Conservation (phyloP, 2,329 filamentous ascomycete genomes). For the Trichoderma brevicompactum region DNA sequence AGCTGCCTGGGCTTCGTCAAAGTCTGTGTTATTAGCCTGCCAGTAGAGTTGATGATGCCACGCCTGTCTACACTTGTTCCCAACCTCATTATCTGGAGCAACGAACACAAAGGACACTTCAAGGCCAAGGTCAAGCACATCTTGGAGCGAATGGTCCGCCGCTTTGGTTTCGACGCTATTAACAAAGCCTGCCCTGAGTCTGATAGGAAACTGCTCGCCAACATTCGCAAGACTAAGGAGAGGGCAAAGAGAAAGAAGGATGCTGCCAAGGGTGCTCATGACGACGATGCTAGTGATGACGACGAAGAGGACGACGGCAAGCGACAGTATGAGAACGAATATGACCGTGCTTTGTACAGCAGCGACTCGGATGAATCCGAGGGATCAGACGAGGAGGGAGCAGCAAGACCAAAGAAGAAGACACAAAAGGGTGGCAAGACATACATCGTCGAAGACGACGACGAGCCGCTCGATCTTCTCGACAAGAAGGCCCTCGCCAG, state of each 20-base stretch:
- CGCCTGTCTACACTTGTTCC: conserved; percentile 79
- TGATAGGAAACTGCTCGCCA: conserved; percentile 87
- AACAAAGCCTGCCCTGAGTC: conserved; percentile 81
- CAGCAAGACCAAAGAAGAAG: conserved; percentile 50
- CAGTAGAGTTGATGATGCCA: conserved; percentile 76
- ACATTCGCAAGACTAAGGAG: conserved; percentile 95
- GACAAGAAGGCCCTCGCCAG: conserved; percentile 87
- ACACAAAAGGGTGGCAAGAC: conserved; percentile 67
- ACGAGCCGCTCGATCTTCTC: conserved; percentile 92
- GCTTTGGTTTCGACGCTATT: conserved; percentile 82
- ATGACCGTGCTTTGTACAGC: conserved; percentile 94
- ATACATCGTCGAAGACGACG: conserved; percentile 92
- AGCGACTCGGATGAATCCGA: conserved; percentile 64
- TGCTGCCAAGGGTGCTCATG: conserved; percentile 60
- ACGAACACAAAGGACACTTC: conserved; percentile 98
- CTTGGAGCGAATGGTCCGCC: conserved; percentile 87
- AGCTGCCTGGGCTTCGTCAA: conserved; percentile 96
- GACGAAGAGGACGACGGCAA: conserved; percentile 52
- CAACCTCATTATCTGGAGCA: conserved; percentile 92
- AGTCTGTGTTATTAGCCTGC: conserved; percentile 86
- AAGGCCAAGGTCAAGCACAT: conserved; percentile 98
- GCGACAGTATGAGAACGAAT: conserved; percentile 84
- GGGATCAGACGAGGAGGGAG: conserved; percentile 62
- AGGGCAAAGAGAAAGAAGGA: conserved; percentile 89
- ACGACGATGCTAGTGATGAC: conserved; percentile 59